These are phyloP conservation scores for Termitomyces sp. DNA, from an alignment of 768 basidiomycete species.

Conservation along the genomic window DNA sequence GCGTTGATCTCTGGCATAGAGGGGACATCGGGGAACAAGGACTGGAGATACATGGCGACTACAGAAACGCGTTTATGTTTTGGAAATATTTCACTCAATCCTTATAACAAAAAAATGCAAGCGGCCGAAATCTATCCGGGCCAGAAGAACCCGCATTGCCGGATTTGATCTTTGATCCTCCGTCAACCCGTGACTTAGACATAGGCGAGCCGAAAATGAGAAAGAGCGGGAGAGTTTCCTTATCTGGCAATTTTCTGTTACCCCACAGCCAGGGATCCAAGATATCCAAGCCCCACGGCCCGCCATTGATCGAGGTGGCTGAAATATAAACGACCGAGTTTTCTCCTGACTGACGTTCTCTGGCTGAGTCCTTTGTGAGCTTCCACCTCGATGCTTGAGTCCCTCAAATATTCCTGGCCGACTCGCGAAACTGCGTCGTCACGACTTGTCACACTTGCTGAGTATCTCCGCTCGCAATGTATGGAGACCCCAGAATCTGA, in stretches of 20 bases:
- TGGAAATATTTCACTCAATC: background rate
- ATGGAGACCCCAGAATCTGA: background rate
- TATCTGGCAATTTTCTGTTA: background rate
- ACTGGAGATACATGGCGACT: constrained; percentile 47
- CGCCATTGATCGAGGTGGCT: background rate
- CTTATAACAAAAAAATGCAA: constrained; percentile 2
- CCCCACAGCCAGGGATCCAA: background rate
- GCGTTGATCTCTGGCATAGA: constrained; percentile 43
- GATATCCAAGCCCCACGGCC: background rate
- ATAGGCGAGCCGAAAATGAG: background rate
- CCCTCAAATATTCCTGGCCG: background rate
- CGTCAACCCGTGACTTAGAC: background rate
- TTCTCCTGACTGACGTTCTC: background rate
- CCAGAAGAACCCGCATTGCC: constrained; percentile 3
- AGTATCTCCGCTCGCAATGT: background rate
- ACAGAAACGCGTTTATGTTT: background rate
- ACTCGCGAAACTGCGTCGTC: background rate
- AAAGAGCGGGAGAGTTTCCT: background rate
- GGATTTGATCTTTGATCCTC: background rate
- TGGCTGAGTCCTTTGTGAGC: background rate
- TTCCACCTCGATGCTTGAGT: background rate
- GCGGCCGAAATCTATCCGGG: background rate
- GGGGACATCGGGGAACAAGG: constrained; percentile 49
- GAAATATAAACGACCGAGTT: background rate
- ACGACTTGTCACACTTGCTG: background rate